Conservation (phyloP, 2,329 filamentous ascomycete species). For the Fonsecaea erecta region DNA sequence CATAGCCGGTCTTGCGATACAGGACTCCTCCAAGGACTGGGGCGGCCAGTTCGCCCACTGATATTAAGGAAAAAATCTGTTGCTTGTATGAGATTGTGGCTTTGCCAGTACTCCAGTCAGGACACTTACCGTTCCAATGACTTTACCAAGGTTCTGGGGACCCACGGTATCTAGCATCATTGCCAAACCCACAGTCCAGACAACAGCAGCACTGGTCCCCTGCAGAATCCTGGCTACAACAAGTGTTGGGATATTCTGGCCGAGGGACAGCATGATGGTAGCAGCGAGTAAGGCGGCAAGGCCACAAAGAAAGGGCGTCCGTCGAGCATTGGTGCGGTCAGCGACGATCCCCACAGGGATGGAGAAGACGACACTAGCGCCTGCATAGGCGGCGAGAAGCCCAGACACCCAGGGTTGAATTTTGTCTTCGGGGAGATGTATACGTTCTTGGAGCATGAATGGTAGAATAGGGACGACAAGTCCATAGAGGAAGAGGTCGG, state of each 20-base stretch:
- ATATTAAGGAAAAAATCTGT: constrained; percentile 63
- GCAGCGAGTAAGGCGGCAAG: constrained; percentile 58
- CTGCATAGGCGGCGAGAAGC: constrained; percentile 61
- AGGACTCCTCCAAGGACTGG: constrained; percentile 65
- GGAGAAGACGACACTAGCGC: constrained; percentile 57
- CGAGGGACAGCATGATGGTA: constrained; percentile 61
- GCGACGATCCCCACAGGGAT: constrained; percentile 60
- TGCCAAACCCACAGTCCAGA: constrained; percentile 65
- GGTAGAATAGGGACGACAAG: constrained; percentile 64
- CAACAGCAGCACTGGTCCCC: constrained; percentile 61
- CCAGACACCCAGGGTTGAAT: constrained; percentile 60
- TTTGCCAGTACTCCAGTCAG: constrained; percentile 7
- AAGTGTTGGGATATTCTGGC: constrained; percentile 54
- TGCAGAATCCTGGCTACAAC: constrained; percentile 61
- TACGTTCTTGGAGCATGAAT: constrained; percentile 59
- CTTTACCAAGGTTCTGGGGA: constrained; percentile 62
- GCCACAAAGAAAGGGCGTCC: constrained; percentile 63
- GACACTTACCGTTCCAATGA: constrained; percentile 59
- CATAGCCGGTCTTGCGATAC: constrained; percentile 63
- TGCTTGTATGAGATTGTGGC: background rate
- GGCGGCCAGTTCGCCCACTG: constrained; percentile 60
- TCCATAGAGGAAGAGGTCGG: constrained; percentile 64
- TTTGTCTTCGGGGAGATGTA: constrained; percentile 53
- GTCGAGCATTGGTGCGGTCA: constrained; percentile 58
- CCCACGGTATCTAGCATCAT: constrained; percentile 65